Conservation (phyloP, 2,329 filamentous ascomycete species). For the Neofusicoccum parvum region DNA sequence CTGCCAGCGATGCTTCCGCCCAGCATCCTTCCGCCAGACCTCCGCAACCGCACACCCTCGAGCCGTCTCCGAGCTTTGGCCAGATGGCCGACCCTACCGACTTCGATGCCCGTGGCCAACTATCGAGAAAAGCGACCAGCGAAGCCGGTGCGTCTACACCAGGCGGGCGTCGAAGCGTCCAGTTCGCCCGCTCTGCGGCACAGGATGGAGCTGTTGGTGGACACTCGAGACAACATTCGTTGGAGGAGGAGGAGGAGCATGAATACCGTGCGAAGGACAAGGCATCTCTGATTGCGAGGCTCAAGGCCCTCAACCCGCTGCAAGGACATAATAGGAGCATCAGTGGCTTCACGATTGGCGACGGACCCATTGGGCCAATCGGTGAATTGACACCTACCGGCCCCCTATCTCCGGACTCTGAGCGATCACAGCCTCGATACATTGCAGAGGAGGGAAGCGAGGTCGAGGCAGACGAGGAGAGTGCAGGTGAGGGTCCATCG, state of each 20-base stretch:
- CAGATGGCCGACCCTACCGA: slow-evolving; percentile 18
- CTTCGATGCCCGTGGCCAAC: slow-evolving; percentile 11
- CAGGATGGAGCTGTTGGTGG: slow-evolving; percentile 47
- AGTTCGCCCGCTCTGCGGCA: slow-evolving; percentile 63
- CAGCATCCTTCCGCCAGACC: neutral
- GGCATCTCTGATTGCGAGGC: slow-evolving; percentile 73
- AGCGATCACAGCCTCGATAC: slow-evolving; percentile 48
- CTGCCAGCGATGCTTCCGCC: neutral
- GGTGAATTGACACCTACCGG: slow-evolving; percentile 43
- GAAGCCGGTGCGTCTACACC: slow-evolving; percentile 38
- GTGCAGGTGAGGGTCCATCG: slow-evolving; percentile 67
- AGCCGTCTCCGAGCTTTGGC: slow-evolving; percentile 19
- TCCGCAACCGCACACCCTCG: neutral
- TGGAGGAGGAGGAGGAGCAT: slow-evolving; percentile 57
- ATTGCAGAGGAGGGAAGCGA: slow-evolving; percentile 67
- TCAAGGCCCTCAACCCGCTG: slow-evolving; percentile 68
- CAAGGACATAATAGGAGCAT: slow-evolving; percentile 53
- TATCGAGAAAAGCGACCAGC: slow-evolving; percentile 16
- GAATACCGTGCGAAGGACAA: slow-evolving; percentile 53
- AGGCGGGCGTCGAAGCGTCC: slow-evolving; percentile 66
- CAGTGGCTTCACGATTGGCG: slow-evolving; percentile 49
- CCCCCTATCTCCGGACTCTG: slow-evolving; percentile 51
- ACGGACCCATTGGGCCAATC: slow-evolving; percentile 38
- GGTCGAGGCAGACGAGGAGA: slow-evolving; percentile 78
- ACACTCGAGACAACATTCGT: slow-evolving; percentile 65